Conservation (phyloP, 768 basidiomycete species). For the Calocera cornea region DNA sequence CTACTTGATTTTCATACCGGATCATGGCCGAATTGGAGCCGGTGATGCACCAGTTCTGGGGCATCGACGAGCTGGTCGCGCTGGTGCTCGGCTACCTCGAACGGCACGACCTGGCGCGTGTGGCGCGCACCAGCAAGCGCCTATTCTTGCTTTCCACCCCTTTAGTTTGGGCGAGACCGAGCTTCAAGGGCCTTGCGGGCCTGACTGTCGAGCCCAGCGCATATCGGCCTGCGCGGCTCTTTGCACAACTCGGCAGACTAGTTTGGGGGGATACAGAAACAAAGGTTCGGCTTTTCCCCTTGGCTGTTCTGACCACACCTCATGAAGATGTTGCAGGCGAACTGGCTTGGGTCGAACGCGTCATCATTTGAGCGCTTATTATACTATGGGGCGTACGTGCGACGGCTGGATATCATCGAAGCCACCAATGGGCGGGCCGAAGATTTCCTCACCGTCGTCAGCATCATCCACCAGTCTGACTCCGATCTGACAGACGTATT, state of each 20-base stretch:
- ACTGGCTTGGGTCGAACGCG: neutral
- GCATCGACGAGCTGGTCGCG: neutral
- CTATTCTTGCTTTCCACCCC: neutral
- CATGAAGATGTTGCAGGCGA: neutral
- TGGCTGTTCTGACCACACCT: neutral
- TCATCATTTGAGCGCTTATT: neutral
- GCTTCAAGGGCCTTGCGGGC: neutral
- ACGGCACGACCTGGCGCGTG: neutral
- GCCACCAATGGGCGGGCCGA: neutral
- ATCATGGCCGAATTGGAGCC: neutral
- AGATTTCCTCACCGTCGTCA: neutral
- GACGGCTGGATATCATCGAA: neutral
- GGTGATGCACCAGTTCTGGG: neutral
- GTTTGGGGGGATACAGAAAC: neutral
- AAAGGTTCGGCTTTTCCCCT: neutral
- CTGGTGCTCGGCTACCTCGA: neutral
- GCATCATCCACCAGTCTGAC: neutral
- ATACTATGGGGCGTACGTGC: neutral
- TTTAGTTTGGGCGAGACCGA: neutral
- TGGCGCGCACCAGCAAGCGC: neutral
- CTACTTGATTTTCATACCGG: too few species aligned
- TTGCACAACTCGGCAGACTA: neutral
- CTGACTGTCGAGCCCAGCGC: neutral
- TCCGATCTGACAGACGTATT: neutral
- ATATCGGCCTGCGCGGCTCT: neutral